Evolutionary conservation across 345 rosid species (phyloP), one percentile per base, ranked within the genome.

Genomic region (Eucalyptus sideroxylon): DNA sequence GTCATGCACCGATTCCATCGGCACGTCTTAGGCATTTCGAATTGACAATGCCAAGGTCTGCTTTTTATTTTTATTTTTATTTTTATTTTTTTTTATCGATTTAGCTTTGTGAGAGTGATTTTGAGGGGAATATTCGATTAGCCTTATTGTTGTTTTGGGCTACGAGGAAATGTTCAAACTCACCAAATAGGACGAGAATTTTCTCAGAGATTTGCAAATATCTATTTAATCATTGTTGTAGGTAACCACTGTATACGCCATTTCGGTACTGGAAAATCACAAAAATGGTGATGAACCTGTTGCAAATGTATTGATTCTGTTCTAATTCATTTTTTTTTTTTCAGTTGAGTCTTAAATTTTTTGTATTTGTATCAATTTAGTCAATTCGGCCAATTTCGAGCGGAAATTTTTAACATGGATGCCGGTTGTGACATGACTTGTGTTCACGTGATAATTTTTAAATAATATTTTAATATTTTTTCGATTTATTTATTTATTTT

Each of bases 361-460:
- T 53, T 53, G 11, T 53, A 53, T 53, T 8, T 53, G 26, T 53
- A 8, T 21, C 0, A 19, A 53, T 53, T 53, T 53, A 53, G 4
- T 53, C 5, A 7, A 4, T 53, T 53, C 9, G 24, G 59, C 2
- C 2, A 53, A 53, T 53, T 19, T 19, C 0, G 24, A 21, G 1
- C 0, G 5, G 56, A 19, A 53, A 53, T 53, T 8, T 4, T 53
- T 53, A 50, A 50, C 53, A 16, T 50, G 19, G 53, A 16, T 1
- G 7, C 0, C 3, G 19, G 8, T 50, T 16, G 53, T 50, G 7
- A 2, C 3, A 15, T 50, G 17, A 50, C 0, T 14, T 0, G 9
- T 51, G 4, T 0, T 6, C 0, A 6, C 2, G 4, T 19, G 24
- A 53, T 53, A 19, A 53, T 53, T 53, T 53, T 53, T 19, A 19